A percentile compares a stretch with the other conserved stretches of the same genome.
These are phyloP conservation scores for Suillus lakei DNA, from an alignment of 768 basidiomycete genomes.

Conservation along the genomic window DNA sequence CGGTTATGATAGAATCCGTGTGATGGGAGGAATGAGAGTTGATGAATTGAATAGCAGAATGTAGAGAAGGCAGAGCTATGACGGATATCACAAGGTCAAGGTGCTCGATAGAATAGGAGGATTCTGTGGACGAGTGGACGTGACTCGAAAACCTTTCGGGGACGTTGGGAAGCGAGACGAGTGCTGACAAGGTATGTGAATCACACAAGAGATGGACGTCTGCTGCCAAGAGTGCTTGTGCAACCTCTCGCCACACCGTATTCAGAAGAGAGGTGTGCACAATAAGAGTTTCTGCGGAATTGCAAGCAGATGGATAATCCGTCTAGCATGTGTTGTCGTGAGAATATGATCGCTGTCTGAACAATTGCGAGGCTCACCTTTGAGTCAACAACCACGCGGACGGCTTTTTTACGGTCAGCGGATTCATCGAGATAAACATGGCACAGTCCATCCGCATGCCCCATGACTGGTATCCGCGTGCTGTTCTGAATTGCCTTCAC, in stretches of 20 bases:
- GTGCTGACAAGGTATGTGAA: slow-evolving; percentile 57
- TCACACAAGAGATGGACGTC: slow-evolving; percentile 86
- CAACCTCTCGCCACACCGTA: slow-evolving; percentile 84
- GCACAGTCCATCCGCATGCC: slow-evolving; percentile 97
- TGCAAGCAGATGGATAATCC: slow-evolving; percentile 96
- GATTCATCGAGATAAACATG: slow-evolving; percentile 86
- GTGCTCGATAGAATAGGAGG: slow-evolving; percentile 86
- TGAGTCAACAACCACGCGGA: slow-evolving; percentile 83
- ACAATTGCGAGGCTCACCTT: slow-evolving; percentile 60
- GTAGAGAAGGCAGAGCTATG: slow-evolving; percentile 69
- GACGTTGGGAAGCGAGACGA: slow-evolving; percentile 45
- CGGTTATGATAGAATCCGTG: slow-evolving; percentile 92
- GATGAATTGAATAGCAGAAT: slow-evolving; percentile 83
- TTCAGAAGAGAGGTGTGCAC: slow-evolving; percentile 75
- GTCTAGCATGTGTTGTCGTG: slow-evolving; percentile 50
- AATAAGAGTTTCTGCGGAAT: slow-evolving; percentile 88
- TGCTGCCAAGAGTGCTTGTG: slow-evolving; percentile 66
- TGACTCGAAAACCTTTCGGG: slow-evolving; percentile 46
- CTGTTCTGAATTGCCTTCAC: slow-evolving; percentile 87
- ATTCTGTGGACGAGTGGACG: slow-evolving; percentile 56
- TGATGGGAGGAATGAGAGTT: slow-evolving; percentile 95
- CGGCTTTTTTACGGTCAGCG: slow-evolving; percentile 79
- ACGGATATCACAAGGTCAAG: slow-evolving; percentile 87
- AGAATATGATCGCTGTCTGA: slow-evolving; percentile 6
- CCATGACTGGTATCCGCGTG: slow-evolving; percentile 97